Conservation (phyloP, 768 basidiomycete genomes). For the Lactifluus echinatus region DNA sequence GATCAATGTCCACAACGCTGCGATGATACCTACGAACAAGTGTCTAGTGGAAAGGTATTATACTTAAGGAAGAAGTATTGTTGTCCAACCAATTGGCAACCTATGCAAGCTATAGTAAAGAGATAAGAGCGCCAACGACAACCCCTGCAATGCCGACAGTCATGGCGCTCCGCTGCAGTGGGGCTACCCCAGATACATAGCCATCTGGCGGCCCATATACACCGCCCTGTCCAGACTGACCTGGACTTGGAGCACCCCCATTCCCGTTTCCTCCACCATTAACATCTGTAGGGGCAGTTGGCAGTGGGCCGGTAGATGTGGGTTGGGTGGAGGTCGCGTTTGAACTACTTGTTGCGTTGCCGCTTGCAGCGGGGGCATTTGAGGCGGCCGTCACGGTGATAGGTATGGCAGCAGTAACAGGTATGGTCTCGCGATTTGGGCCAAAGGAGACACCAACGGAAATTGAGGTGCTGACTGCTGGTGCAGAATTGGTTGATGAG, state of each 20-base stretch:
- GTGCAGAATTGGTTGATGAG: conserved; percentile 9
- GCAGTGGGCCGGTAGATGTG: conserved; percentile 36
- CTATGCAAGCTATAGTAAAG: conserved; percentile 13
- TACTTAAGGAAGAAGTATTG: background rate
- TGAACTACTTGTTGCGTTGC: conserved; percentile 23
- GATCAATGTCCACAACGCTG: conserved; percentile 2
- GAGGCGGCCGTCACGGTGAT: conserved; percentile 38
- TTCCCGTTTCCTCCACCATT: conserved; percentile 40
- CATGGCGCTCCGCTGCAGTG: conserved; percentile 38
- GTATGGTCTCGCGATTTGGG: conserved; percentile 35
- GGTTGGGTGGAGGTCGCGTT: conserved; percentile 31
- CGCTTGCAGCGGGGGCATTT: conserved; percentile 19
- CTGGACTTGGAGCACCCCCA: conserved; percentile 54
- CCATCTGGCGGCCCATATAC: conserved; percentile 59
- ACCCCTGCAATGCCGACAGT: conserved; percentile 38
- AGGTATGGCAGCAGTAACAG: conserved; percentile 34
- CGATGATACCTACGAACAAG: background rate
- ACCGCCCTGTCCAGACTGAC: conserved; percentile 36
- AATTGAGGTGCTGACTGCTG: conserved; percentile 19
- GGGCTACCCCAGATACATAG: conserved; percentile 50
- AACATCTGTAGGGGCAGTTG: conserved; percentile 51
- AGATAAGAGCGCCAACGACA: conserved; percentile 22
- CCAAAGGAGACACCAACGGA: conserved; percentile 31
- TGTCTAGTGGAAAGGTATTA: conserved; percentile 6
- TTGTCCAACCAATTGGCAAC: conserved; percentile 1